Percentiles rank a stretch among this genome's conserved stretches.
These are phyloP conservation scores for Paramecium pentaurelia DNA, from an alignment of 73 alveolate species.

Conservation along the genomic window DNA sequence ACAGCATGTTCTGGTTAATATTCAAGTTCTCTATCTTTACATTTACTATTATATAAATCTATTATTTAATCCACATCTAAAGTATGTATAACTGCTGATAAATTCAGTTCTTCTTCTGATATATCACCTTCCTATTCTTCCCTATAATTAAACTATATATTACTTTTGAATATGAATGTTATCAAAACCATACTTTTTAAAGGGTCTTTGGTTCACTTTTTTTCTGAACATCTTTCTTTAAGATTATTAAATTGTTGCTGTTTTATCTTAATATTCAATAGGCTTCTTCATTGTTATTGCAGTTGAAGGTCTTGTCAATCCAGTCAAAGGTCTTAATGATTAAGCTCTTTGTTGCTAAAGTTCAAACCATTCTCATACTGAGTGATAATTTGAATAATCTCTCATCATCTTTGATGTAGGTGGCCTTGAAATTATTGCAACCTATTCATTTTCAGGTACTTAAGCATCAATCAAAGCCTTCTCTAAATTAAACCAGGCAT, in stretches of 20 bases:
- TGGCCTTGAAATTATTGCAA: constrained; percentile 1
- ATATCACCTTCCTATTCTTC: background rate
- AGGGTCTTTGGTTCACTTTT: constrained; percentile 1
- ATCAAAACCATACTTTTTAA: constrained; percentile 36
- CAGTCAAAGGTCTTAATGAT: constrained; percentile 30
- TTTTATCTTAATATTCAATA: background rate
- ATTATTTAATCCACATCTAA: constrained; percentile 4
- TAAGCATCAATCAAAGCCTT: constrained; percentile 8
- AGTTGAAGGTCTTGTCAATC: constrained; percentile 26
- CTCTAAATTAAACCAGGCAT: constrained; percentile 38
- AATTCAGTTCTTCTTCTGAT: background rate
- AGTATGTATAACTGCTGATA: background rate
- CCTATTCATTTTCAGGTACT: background rate
- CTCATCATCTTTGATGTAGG: constrained; percentile 31
- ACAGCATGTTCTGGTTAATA: constrained; percentile 42
- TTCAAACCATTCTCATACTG: background rate
- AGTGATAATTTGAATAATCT: constrained; percentile 26
- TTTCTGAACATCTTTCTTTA: background rate
- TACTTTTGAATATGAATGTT: constrained; percentile 18
- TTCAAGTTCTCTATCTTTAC: background rate
- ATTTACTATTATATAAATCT: constrained; percentile 18
- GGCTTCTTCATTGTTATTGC: constrained; percentile 9
- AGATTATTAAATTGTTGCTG: background rate
- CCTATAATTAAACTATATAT: background rate
- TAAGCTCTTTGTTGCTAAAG: constrained; percentile 5